These are phyloP conservation scores for Globisporangium iwayamae DNA, from an alignment of 352 stramenopile species.

Conservation along the genomic window DNA sequence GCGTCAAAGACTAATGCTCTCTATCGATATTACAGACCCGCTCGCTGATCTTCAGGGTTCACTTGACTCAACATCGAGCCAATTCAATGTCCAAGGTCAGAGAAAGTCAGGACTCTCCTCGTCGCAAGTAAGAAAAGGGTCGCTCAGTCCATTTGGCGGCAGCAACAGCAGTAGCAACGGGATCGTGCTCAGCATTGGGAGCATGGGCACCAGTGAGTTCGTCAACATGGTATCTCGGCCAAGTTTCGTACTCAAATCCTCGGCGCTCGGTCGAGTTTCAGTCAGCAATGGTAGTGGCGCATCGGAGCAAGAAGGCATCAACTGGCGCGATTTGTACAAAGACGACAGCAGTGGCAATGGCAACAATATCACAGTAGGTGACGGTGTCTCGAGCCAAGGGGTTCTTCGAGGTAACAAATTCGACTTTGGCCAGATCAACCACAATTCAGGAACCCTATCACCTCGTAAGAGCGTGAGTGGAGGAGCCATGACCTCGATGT, in stretches of 20 bases:
- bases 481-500: neutral
- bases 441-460: neutral
- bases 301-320: neutral
- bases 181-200: constrained; percentile 28
- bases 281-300: neutral
- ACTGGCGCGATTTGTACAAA: constrained; percentile 8
- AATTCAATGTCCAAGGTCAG: neutral
- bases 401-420: constrained; percentile 6
- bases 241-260: constrained; percentile 12
- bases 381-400: neutral
- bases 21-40: neutral
- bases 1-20: too few species aligned
- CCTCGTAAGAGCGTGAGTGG: constrained; percentile 5
- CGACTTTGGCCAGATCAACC: constrained; percentile 3
- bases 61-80: neutral
- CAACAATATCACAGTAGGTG: neutral
- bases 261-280: neutral
- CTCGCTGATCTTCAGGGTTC: neutral
- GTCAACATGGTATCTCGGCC: constrained; percentile 25
- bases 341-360: neutral
- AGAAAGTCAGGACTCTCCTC: neutral
- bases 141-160: constrained; percentile 9
- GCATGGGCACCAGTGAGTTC: constrained; percentile 22
- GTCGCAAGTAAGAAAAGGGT: neutral
- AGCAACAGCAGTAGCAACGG: constrained; percentile 15